Base-by-base conservation (phyloP, 2,329 filamentous ascomycete genomes). In the Diplodia corticola region DNA sequence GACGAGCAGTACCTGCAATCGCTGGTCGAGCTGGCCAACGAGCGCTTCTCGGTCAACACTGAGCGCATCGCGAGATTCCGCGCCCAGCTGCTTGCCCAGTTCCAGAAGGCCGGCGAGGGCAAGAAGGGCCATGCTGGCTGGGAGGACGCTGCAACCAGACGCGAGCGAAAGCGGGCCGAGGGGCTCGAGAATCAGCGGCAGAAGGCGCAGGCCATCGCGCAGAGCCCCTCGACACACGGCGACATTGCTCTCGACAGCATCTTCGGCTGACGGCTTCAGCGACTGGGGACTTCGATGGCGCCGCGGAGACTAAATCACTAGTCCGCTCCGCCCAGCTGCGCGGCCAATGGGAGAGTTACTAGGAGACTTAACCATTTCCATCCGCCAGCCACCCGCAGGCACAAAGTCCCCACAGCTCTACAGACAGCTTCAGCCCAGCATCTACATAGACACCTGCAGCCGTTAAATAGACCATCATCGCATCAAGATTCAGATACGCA, bases 1-100 rank as follows among this genome's bases (percentile, higher is more conserved):
- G 81, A 87, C 1, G 83, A 88, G 37, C 80, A 81, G 9, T 93
- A 95, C 73, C 82, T 97, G 5, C 79, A 79, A 49, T 86, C 85
- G 67, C 80, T 97, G 15, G 78, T 93, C 13, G 77, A 80, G 3
- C 85, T 96, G 65, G 88, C 89, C 7, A 93, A 95, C 73, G 86
- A 92, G 75, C 83, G 91, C 59, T 94, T 95, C 72, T 78, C 73
- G 9, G 87, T 89, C 74, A 95, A 94, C 71, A 77, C 79, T 22
- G 87, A 86, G 71, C 83, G 91, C 53, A 92, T 90, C 68, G 82
- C 82, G 55, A 82, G 89, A 49, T 92, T 94, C 70, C 81, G 83
- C 51, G 69, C 73, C 1, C 83, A 85, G 6, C 77, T 91, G 49
- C 70, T 75, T 74, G 64, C 75, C 57, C 64, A 51, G 17, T 51